phyloP scores from a whole-genome alignment of 345 rosid genomes.

The Lumnitzera littorea region DNA sequence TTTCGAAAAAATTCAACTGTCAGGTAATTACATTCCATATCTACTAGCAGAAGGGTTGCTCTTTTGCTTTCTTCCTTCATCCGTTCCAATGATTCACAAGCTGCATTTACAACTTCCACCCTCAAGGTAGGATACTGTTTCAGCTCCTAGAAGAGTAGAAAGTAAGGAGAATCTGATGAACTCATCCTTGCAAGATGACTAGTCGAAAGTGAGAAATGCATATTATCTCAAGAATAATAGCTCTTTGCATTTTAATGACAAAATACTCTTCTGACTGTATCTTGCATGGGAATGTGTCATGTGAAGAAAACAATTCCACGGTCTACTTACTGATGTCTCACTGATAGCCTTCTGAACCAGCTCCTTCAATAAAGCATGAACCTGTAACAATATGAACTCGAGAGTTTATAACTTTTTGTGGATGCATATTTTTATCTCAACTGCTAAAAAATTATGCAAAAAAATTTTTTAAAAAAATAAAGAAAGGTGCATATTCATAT shows the following conservation, averaged over 20 bases:
- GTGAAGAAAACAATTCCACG: background rate
- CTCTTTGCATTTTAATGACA: no score
- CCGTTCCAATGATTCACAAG: conserved; percentile 72
- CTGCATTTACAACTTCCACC: conserved; percentile 82
- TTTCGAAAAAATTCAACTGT: conserved; percentile 93
- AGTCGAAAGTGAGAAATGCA: no score
- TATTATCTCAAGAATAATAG: no score
- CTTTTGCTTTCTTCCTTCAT: conserved; percentile 90
- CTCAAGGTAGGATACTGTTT: conserved; percentile 87
- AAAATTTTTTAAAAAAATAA: no score
- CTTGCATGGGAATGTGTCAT: background rate
- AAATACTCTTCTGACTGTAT: background rate
- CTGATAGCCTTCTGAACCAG: conserved; percentile 70
- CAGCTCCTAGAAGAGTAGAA: conserved; percentile 48
- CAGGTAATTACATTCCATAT: conserved; percentile 87
- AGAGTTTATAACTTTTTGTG: background rate
- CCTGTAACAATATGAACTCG: conserved; percentile 25
- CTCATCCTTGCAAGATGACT: background rate
- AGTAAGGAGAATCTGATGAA: background rate
- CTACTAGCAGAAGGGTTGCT: conserved; percentile 82
- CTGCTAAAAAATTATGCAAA: no score
- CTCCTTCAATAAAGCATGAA: conserved; percentile 80
- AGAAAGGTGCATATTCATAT: no score
- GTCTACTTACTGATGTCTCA: conserved; percentile 47
- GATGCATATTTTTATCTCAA: background rate